Percentiles rank a stretch among this genome's conserved stretches.
Conservation (phyloP, 192 early-diverging fungal species). For the Spizellomyces punctatus region DNA sequence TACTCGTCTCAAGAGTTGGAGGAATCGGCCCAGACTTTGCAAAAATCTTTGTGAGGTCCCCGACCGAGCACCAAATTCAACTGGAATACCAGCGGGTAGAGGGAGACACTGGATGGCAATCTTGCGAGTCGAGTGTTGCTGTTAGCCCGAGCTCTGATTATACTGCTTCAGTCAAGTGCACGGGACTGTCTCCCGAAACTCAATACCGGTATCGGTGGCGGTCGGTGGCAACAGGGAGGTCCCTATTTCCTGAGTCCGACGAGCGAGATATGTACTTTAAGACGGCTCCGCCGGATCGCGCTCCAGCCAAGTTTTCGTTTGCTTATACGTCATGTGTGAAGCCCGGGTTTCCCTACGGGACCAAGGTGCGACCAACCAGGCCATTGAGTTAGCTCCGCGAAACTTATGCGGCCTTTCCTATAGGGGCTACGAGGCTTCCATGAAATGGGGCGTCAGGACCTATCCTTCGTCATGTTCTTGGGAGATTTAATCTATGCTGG, state of each 20-base stretch:
- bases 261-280: conserved; percentile 7
- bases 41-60: conserved; percentile 23
- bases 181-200: conserved; percentile 8
- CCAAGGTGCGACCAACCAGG: conserved; percentile 14
- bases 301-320: conserved; percentile 22
- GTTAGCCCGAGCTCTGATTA: conserved; percentile 19
- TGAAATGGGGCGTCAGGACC: conserved; percentile 32
- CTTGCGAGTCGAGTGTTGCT: neutral
- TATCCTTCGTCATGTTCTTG: conserved; percentile 32
- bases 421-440: conserved; percentile 28
- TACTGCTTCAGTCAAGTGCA: conserved; percentile 12
- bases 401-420: too few relatives aligned
- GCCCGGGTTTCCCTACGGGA: conserved; percentile 33
- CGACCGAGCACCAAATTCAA: neutral
- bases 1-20: conserved; percentile 24
- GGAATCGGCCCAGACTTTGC: conserved; percentile 15
- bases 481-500: conserved; percentile 36
- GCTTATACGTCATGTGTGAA: conserved; percentile 37
- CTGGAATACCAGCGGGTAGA: conserved; percentile 10
- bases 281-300: conserved; percentile 12
- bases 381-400: neutral
- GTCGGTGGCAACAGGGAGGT: neutral
- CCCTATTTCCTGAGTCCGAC: conserved; percentile 2
- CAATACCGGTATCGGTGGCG: conserved; percentile 26
- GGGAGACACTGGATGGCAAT: conserved; percentile 1